These are phyloP conservation scores for Xylariaceae sp. DNA, from an alignment of 2,329 filamentous ascomycete genomes.

Conservation along the genomic window DNA sequence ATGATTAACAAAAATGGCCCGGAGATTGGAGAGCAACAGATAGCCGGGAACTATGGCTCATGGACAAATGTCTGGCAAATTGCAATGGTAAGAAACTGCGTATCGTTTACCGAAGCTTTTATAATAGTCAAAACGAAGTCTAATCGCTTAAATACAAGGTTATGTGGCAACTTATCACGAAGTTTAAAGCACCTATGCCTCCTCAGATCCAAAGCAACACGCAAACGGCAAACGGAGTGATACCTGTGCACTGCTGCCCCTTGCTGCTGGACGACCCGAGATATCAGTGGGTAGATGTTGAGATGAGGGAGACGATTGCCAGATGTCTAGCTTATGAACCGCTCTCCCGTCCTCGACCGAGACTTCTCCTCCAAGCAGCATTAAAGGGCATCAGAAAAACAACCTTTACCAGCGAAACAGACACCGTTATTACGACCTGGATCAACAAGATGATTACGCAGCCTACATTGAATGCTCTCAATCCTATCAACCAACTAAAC, in stretches of 20 bases:
- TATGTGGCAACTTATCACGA: constrained; percentile 24
- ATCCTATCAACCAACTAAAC: no score
- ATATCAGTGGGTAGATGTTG: constrained; percentile 11
- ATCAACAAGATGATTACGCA: constrained; percentile 4
- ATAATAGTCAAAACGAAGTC: no score
- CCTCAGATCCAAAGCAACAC: constrained; percentile 4
- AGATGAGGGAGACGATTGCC: constrained; percentile 13
- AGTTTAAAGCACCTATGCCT: not conserved
- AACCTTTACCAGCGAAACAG: constrained; percentile 8
- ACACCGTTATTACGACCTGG: constrained; percentile 13
- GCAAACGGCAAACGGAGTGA: not conserved
- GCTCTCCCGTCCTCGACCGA: constrained; percentile 7
- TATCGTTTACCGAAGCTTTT: not conserved
- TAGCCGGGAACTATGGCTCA: constrained; percentile 22
- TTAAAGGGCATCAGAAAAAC: constrained; percentile 2
- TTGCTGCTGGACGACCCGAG: not conserved
- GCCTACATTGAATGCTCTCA: no score
- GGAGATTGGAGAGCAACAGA: constrained; percentile 16
- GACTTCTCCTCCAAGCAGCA: constrained; percentile 5
- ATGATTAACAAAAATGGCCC: not conserved
- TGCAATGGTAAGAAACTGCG: constrained; percentile 14
- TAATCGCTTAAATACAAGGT: constrained; percentile 7
- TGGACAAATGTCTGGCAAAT: constrained; percentile 22
- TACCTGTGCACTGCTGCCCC: constrained; percentile 8
- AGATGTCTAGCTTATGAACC: constrained; percentile 23